Conservation (phyloP, 2,329 filamentous ascomycete species). For the Hymenoscyphus infarciens region DNA sequence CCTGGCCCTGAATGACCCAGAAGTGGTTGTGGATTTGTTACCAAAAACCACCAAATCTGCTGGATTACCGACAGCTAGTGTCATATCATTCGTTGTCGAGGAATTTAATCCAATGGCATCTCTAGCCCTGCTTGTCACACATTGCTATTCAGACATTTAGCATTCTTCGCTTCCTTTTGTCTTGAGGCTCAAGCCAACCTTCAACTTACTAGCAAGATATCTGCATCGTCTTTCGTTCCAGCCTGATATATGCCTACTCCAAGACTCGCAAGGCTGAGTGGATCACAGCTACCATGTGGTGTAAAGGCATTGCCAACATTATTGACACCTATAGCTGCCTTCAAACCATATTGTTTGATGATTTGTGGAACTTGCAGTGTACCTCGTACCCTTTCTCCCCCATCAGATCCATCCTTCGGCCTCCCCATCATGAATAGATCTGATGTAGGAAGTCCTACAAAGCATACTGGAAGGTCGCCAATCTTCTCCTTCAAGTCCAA, state of each 20-base stretch:
- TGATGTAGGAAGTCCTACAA: conserved; percentile 67
- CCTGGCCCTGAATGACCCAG: conserved; percentile 25
- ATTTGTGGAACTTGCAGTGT: conserved; percentile 60
- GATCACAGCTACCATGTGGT: conserved; percentile 64
- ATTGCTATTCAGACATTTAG: conserved; percentile 28
- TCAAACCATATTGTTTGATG: conserved; percentile 54
- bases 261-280: conserved; percentile 57
- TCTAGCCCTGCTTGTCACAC: conserved; percentile 32
- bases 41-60: conserved; percentile 33
- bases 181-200: not conserved
- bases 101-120: conserved; percentile 29
- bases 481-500: conserved; percentile 46
- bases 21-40: conserved; percentile 13
- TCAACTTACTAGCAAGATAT: conserved; percentile 52
- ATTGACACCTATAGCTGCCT: conserved; percentile 62
- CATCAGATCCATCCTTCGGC: conserved; percentile 31
- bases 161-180: conserved; percentile 2
- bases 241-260: conserved; percentile 66
- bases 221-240: conserved; percentile 56
- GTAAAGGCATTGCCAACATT: conserved; percentile 76
- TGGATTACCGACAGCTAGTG: conserved; percentile 25
- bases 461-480: conserved; percentile 54
- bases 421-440: conserved; percentile 69
- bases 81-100: conserved; percentile 16
- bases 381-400: conserved; percentile 45